Evolutionary conservation across 306 rosid species (phyloP).

Genomic region (Quercus parvula): DNA sequence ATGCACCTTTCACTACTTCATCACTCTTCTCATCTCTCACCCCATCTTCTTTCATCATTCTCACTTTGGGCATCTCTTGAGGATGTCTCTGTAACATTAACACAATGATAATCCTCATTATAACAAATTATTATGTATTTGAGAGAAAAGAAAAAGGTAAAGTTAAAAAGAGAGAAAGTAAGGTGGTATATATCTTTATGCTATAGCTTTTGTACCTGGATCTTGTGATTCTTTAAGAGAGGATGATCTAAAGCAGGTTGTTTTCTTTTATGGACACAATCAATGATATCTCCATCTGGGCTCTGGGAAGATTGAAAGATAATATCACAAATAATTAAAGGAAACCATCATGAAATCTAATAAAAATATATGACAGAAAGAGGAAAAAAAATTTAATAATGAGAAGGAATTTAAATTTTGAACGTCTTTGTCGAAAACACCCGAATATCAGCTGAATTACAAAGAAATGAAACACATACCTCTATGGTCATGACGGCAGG

Average conservation of each 20-base stretch:
- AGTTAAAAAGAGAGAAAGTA: background rate
- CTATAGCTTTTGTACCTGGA: conserved; percentile 36
- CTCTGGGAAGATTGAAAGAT: conserved; percentile 45
- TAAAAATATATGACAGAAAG: background rate
- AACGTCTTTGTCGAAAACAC: no score
- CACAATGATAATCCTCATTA: background rate
- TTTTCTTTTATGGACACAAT: conserved; percentile 56
- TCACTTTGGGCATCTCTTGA: conserved; percentile 46
- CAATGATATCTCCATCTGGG: conserved; percentile 59
- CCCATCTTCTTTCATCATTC: conserved; percentile 16
- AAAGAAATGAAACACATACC: conserved; percentile 30
- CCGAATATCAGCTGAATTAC: no score
- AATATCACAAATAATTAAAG: background rate
- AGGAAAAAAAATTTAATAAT: no score
- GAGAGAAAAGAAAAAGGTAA: background rate
- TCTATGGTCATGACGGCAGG: conserved; percentile 64
- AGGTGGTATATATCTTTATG: background rate
- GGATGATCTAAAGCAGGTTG: conserved; percentile 67
- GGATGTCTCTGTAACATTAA: conserved; percentile 50
- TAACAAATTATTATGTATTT: no score
- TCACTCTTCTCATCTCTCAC: background rate
- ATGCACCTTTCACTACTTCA: conserved; percentile 10
- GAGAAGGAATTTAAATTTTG: background rate
- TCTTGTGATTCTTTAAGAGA: conserved; percentile 56
- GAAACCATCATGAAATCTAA: background rate